Evolutionary conservation across 768 basidiomycete genomes (phyloP), one percentile per base, ranked within the genome.

Genomic region (Russula sp.): DNA sequence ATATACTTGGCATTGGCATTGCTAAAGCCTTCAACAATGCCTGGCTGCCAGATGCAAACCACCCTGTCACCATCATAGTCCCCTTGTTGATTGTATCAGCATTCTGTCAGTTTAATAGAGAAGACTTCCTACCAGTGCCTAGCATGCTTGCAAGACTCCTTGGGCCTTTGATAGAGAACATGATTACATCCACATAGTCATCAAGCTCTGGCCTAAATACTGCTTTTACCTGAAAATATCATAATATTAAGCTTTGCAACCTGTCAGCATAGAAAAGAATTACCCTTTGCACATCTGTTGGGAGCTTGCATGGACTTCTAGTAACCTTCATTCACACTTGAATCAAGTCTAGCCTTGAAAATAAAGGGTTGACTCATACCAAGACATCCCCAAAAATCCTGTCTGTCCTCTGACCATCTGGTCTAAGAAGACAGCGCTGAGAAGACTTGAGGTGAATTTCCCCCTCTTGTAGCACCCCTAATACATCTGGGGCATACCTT

Each of bases 41-140:
- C 70, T 0, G 81, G 81, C 34, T 86, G 77, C 80, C 83, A 88
- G 37, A 85, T 83, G 1, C 82, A 79, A 7, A 78, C 71, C 4
- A 79, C 80, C 18, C 79, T 84, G 63, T 88, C 87, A 1, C 88
- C 88, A 66, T 89, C 88, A 65, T 88, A 88, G 64, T 89, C 88
- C 22, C 87, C 86, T 84, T 58, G 31, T 18, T 11, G 8, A 6
- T 32, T 39, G 31, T 22, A 48, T 51, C 5, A 54, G 42, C n/a
- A 35, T 37, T 61, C 22, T 1, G 27, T 31, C 27, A 37, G 34
- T n/a, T 3, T 1, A 32, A 10, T 27, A 22, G 62, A 10, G 44
- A 44, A 16, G 10, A 68, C 7, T 2, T 0, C 75, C 51, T 61
- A 84, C 86, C 87, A 61, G 86, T 86, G 45, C 81, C 84, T 20